Percentiles rank a stretch among this genome's conserved stretches.
Evolutionary conservation across 2,329 filamentous ascomycete species (phyloP).

Genomic region (Didymella arachidicola): DNA sequence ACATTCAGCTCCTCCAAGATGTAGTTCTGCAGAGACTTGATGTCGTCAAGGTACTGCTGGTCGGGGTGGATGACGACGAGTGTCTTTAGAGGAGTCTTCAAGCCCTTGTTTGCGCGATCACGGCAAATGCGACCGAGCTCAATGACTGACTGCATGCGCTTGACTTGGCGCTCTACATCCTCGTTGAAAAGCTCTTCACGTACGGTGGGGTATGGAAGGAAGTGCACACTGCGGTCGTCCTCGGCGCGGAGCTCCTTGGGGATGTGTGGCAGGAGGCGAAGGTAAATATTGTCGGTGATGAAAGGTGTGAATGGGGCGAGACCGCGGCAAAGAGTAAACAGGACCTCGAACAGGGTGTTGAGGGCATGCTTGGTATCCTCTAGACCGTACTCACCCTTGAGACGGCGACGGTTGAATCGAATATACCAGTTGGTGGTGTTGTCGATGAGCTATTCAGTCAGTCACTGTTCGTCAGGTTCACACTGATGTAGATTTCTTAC

Average conservation of each 20-base stretch:
- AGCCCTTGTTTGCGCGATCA: constrained; percentile 81
- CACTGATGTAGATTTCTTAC: constrained; percentile 22
- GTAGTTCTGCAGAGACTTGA: constrained; percentile 85
- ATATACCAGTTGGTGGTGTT: constrained; percentile 99
- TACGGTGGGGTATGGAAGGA: constrained; percentile 88
- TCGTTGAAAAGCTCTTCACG: constrained; percentile 86
- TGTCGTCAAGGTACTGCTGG: constrained; percentile 81
- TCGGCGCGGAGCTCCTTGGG: constrained; percentile 72
- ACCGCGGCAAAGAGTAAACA: constrained; percentile 86
- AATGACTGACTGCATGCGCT: constrained; percentile 94
- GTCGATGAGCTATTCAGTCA: constrained; percentile 70
- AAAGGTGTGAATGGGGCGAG: constrained; percentile 96
- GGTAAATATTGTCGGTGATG: constrained; percentile 93
- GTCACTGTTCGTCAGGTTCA: background rate
- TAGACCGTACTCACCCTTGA: constrained; percentile 88
- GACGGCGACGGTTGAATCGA: constrained; percentile 86
- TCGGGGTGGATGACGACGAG: constrained; percentile 89
- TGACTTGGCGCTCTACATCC: constrained; percentile 83
- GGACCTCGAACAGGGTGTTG: constrained; percentile 91
- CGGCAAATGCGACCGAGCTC: constrained; percentile 86
- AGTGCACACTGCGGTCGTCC: constrained; percentile 88
- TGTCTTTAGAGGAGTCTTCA: constrained; percentile 91
- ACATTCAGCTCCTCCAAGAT: constrained; percentile 93
- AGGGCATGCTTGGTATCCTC: constrained; percentile 89
- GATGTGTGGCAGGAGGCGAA: constrained; percentile 80